Evolutionary conservation across 306 rosid species (phyloP), one percentile per base, ranked within the genome.

Genomic region (Vigna trinervia): DNA sequence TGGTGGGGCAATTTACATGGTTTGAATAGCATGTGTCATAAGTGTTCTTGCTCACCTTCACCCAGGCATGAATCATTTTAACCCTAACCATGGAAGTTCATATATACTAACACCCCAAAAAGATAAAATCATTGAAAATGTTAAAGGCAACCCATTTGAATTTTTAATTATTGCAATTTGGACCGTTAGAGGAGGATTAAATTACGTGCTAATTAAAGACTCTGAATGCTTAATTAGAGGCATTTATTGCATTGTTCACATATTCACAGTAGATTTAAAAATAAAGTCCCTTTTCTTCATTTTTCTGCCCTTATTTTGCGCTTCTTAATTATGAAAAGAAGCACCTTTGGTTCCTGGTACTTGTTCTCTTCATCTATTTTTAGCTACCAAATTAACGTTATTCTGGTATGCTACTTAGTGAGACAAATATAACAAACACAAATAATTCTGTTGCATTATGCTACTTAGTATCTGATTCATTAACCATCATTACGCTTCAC

Each of bases 401-500:
- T 65, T 78, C 76, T 57, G 28, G 14, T 61, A 20, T 30, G 19
- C 12, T 60, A 26, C 20, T 60, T n/a, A 64, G 38, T 65, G 26
- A 4, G 71, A 67, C 76, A 77, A 59, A 59, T 20, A 34, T 48
- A 78, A 20, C 10, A 38, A 38, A 73, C 76, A 83, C 63, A 67
- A 69, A 51, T 78, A 58, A 34, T 20, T 78, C 11, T 43, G 59
- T 13, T 57, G 68, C 22, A 13, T 22, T 23, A 58, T 67, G 45
- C 23, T 22, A 22, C 58, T 58, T 10, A 17, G 56, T 34, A 58
- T 48, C 59, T 58, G 28, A 59, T 69, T 38, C 43, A 48, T 75
- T 19, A 47, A 74, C 68, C 60, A 83, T 73, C 72, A 80, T 82
- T 67, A 72, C 48, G 63, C 47, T 76, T 83, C 75, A n/a, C 75